Evolutionary conservation across 768 basidiomycete genomes (phyloP).

Genomic region (Amanita exitialis): DNA sequence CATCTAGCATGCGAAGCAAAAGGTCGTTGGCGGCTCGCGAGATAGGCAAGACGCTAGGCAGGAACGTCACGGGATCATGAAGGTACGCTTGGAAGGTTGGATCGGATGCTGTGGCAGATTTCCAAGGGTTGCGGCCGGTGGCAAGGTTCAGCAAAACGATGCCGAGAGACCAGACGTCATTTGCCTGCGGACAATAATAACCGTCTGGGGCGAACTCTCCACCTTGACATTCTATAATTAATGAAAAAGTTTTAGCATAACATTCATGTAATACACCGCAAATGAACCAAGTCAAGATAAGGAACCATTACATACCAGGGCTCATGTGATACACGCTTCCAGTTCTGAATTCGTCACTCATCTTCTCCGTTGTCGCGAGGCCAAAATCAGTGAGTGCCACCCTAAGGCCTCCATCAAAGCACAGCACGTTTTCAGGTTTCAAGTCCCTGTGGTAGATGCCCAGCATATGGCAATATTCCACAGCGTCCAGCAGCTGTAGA

Average conservation of each 20-base stretch:
- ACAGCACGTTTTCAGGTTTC: slow-evolving; percentile 95
- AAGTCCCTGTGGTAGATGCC: slow-evolving; percentile 97
- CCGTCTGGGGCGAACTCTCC: slow-evolving; percentile 64
- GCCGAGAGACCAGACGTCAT: slow-evolving; percentile 96
- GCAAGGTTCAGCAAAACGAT: slow-evolving; percentile 95
- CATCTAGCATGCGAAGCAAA: slow-evolving; percentile 61
- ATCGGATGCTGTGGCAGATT: slow-evolving; percentile 80
- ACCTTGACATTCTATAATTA: slow-evolving; percentile 77
- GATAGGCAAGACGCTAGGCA: slow-evolving; percentile 79
- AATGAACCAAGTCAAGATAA: neutral
- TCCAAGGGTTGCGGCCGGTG: slow-evolving; percentile 98
- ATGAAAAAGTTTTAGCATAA: neutral
- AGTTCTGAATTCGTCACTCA: slow-evolving; percentile 87
- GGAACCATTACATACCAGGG: slow-evolving; percentile 49
- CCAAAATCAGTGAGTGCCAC: slow-evolving; percentile 96
- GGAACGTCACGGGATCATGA: slow-evolving; percentile 64
- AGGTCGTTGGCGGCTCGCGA: slow-evolving; percentile 65
- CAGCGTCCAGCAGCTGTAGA: slow-evolving; percentile 89
- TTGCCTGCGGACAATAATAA: slow-evolving; percentile 78
- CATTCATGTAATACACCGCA: neutral
- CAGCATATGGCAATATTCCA: slow-evolving; percentile 88
- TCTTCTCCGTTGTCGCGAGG: slow-evolving; percentile 80
- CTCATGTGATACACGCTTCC: slow-evolving; percentile 98
- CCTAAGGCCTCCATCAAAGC: slow-evolving; percentile 70
- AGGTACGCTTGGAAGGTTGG: slow-evolving; percentile 88